phyloP scores from a whole-genome alignment of 2,329 filamentous ascomycete genomes.

The Cercospora nicotianae region DNA sequence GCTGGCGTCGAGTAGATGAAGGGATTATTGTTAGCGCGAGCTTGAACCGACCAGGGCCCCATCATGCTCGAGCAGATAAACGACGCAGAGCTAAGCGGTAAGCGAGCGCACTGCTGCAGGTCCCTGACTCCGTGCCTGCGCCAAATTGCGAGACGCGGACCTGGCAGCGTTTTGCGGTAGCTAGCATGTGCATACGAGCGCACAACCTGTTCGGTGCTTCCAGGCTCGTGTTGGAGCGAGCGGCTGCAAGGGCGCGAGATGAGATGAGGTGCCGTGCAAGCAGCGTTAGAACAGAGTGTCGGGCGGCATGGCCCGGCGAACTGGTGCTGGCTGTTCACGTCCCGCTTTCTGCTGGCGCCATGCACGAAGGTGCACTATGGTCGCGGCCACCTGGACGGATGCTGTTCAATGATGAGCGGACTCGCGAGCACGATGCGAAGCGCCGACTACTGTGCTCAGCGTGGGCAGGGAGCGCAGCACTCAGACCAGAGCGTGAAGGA shows the following conservation, averaged over 20 bases:
- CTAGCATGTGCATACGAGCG: neutral
- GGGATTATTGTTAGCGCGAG: neutral
- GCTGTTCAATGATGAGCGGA: neutral
- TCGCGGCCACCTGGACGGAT: neutral
- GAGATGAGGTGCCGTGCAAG: neutral
- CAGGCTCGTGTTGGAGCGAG: neutral
- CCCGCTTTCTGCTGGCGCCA: neutral
- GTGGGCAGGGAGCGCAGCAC: neutral
- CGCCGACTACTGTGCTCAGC: neutral
- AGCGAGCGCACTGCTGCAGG: slow-evolving; percentile 7
- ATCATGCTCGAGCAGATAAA: slow-evolving; percentile 2
- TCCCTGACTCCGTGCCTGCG: slow-evolving; percentile 11
- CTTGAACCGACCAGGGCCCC: neutral
- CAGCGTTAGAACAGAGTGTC: neutral
- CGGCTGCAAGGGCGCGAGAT: neutral
- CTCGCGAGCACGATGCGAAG: neutral
- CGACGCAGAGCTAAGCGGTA: neutral
- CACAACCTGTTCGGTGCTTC: neutral
- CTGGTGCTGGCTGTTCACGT: neutral
- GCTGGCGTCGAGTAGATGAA: slow-evolving; percentile 30
- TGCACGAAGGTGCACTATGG: neutral
- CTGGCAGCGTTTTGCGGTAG: neutral
- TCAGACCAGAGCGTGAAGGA: neutral
- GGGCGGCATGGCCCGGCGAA: neutral
- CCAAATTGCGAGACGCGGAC: neutral